Base-by-base conservation (phyloP, 768 basidiomycete species). In the Pleurotus citrinopileatus region DNA sequence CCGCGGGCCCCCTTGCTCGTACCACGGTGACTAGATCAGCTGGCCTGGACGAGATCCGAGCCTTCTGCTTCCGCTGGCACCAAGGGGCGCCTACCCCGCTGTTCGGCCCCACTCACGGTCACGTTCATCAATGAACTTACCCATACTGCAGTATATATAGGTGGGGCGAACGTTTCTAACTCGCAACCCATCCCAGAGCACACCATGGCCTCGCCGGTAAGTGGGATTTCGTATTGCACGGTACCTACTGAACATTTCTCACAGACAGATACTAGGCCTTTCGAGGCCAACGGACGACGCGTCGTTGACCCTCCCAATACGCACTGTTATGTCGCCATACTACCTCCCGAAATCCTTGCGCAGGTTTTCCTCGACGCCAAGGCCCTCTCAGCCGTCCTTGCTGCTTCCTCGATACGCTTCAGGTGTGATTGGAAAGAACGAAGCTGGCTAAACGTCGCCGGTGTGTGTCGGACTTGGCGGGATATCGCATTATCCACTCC, bases 401-500 rank as follows among this genome's bases (percentile, higher is more conserved):
- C n/a, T n/a, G 32, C 32, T 1, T 34, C 9, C 32, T 10, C 32
- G 32, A 10, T 43, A n/a, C 38, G 38, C 2, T 15, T n/a, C 19
- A 19, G 5, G 10, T 7, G 53, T 17, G 61, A 62, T 10, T 25
- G 36, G 34, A 47, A 32, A 29, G 27, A n/a, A 15, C 26, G 45
- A 17, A 27, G 8, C 17, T 47, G 45, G 45, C n/a, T 32, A 8
- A 47, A 47, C n/a, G 45, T 47, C 12, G 45, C 45, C 15, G 45
- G 25, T 5, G 45, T 47, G n/a, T 47, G 27, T 47, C 45, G 45
- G 12, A 15, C n/a, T 19, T 47, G 45, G 45, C 26, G 45, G 13
- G 25, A 47, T 10, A 29, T 47, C 13, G 45, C 45, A 23, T 23
- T 47, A 13, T 23, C 26, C 25, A 47, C 45, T 8, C 45, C 45